A percentile compares a stretch with the other conserved stretches of the same genome.
Evolutionary conservation across 331 rosid genomes (phyloP).

Genomic region (Erythrophleum ivorense): DNA sequence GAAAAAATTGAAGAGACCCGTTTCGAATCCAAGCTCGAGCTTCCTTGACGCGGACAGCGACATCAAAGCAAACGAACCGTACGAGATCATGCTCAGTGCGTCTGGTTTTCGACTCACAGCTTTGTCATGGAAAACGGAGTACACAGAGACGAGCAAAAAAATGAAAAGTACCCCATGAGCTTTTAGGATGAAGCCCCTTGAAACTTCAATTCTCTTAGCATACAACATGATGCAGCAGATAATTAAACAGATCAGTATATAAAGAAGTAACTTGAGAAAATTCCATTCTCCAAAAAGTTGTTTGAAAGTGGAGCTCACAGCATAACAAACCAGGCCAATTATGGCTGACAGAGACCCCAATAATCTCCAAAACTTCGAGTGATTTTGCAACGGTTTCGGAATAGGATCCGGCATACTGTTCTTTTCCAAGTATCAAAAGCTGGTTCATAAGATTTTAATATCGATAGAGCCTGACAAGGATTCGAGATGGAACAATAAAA

Average conservation of each 20-base stretch:
- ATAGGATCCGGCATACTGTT: background rate
- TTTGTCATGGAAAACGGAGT: slow-evolving; percentile 11
- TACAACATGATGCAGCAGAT: background rate
- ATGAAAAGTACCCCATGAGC: background rate
- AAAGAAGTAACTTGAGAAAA: background rate
- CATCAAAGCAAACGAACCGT: too few relatives aligned
- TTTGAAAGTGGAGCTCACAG: background rate
- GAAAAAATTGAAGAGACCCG: too few relatives aligned
- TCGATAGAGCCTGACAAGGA: too few relatives aligned
- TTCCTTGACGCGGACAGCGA: too few relatives aligned
- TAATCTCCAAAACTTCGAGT: background rate
- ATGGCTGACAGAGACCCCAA: background rate
- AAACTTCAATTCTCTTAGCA: background rate
- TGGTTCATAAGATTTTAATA: too few relatives aligned
- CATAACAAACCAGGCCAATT: background rate
- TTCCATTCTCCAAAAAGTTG: background rate
- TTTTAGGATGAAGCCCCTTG: background rate
- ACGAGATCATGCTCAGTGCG: background rate
- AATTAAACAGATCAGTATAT: background rate
- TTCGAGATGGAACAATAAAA: too few relatives aligned
- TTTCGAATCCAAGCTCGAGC: too few relatives aligned
- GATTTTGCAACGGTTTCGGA: background rate
- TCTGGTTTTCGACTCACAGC: slow-evolving; percentile 20
- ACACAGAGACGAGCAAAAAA: background rate
- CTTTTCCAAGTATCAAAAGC: background rate